Conservation (phyloP, 108 stramenopile genomes). For the Aurantiochytrium sp. region DNA sequence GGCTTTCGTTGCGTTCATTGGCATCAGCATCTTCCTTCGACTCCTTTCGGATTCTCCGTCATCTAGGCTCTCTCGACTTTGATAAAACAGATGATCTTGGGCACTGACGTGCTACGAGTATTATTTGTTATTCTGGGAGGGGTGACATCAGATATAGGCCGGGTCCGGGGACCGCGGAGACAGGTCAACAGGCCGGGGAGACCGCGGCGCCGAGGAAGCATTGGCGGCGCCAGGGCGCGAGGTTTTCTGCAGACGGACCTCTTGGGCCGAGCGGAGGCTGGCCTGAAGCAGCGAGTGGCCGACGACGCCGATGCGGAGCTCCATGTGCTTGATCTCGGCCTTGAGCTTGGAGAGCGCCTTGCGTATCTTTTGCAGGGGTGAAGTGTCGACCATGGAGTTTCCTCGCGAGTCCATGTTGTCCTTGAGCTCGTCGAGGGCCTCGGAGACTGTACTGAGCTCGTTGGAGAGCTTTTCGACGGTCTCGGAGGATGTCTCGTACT, state of each 20-base stretch:
- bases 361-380: constrained; percentile 62
- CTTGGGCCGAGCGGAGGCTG: constrained; percentile 23
- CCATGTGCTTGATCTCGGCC: constrained; percentile 58
- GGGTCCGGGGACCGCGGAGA: neutral
- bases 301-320: constrained; percentile 64
- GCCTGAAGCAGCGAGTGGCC: constrained; percentile 53
- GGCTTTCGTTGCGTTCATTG: no score
- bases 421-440: constrained; percentile 58
- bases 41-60: no score
- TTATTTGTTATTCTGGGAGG: no score
- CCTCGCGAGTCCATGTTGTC: constrained; percentile 54
- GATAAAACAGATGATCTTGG: no score
- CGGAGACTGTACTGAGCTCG: constrained; percentile 47
- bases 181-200: neutral
- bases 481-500: neutral
- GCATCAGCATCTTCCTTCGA: no score
- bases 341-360: constrained; percentile 55
- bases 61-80: no score
- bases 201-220: neutral
- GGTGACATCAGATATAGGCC: neutral
- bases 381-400: constrained; percentile 59
- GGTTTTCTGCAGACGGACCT: neutral
- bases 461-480: constrained; percentile 43
- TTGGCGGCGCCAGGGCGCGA: neutral
- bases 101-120: no score